phyloP scores from a whole-genome alignment of 2,329 filamentous ascomycete genomes.

The Penicillium sp. region DNA sequence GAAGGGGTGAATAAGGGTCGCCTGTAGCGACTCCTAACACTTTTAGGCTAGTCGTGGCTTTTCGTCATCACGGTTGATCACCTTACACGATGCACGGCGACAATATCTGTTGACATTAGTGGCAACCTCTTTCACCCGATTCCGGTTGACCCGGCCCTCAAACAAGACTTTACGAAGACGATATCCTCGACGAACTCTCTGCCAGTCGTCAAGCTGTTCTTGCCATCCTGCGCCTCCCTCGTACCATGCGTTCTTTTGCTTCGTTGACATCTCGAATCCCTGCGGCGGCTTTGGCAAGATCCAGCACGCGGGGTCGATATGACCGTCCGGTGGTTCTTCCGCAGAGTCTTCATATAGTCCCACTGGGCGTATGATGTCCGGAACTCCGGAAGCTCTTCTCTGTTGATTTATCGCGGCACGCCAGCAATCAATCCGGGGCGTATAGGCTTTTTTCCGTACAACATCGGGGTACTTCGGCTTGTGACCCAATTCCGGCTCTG shows the following conservation, averaged over 20 bases:
- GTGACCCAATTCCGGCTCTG: constrained; percentile 14
- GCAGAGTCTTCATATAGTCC: constrained; percentile 37
- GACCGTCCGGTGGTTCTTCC: constrained; percentile 39
- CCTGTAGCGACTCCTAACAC: not conserved
- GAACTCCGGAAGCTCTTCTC: constrained; percentile 31
- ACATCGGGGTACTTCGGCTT: constrained; percentile 29
- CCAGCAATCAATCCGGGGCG: constrained; percentile 41
- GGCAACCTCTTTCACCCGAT: constrained; percentile 30
- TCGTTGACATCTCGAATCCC: constrained; percentile 35
- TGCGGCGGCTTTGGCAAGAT: constrained; percentile 42
- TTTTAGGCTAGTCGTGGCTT: not conserved
- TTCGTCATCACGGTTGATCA: not conserved
- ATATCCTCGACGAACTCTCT: constrained; percentile 36
- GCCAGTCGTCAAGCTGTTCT: constrained; percentile 42
- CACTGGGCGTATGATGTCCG: constrained; percentile 28
- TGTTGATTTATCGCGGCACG: constrained; percentile 37
- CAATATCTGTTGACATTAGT: constrained; percentile 21
- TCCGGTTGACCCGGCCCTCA: constrained; percentile 39
- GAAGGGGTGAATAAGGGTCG: not conserved
- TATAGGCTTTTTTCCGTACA: constrained; percentile 21
- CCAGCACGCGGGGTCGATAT: constrained; percentile 43
- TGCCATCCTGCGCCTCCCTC: constrained; percentile 42
- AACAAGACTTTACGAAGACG: constrained; percentile 36
- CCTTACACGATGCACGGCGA: constrained; percentile 14
- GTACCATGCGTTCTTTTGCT: constrained; percentile 40